These are phyloP conservation scores for Ceratocystis harringtonii DNA, from an alignment of 2,329 filamentous ascomycete genomes.

Conservation along the genomic window DNA sequence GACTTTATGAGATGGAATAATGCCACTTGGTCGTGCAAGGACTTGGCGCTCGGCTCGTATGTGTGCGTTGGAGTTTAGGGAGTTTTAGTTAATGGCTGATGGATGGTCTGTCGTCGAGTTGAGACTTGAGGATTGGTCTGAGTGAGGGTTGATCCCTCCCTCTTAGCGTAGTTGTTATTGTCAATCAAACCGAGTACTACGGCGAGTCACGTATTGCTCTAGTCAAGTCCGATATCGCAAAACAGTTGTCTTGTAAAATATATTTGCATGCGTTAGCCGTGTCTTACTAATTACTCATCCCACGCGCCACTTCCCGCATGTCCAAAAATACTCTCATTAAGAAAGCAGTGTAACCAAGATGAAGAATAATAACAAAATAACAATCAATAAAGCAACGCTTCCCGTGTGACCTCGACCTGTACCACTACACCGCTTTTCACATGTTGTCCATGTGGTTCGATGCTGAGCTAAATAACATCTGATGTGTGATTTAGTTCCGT, in stretches of 20 bases:
- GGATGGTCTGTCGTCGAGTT: not conserved
- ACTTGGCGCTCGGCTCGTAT: conserved; percentile 7
- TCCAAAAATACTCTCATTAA: not conserved
- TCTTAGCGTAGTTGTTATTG: not conserved
- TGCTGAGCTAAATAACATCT: not conserved
- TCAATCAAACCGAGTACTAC: not conserved
- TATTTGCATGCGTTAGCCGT: not conserved
- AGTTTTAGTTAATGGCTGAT: not conserved
- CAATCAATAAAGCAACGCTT: not conserved
- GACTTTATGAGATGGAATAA: conserved; percentile 13
- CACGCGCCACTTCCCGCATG: not conserved
- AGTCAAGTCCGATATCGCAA: not conserved
- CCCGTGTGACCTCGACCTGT: not conserved
- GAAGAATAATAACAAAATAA: not conserved
- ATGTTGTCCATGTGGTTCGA: not conserved
- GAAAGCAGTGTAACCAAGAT: not conserved
- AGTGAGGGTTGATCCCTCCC: not conserved
- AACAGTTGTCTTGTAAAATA: not conserved
- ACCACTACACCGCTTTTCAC: not conserved
- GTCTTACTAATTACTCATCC: not conserved
- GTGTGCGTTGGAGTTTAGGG: conserved; percentile 4
- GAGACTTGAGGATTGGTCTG: not conserved
- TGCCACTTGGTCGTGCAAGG: not conserved
- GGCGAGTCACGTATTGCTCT: not conserved
- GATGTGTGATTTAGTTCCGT: not conserved